Evolutionary conservation across 768 basidiomycete species (phyloP).

Genomic region (Crucibulum laeve): DNA sequence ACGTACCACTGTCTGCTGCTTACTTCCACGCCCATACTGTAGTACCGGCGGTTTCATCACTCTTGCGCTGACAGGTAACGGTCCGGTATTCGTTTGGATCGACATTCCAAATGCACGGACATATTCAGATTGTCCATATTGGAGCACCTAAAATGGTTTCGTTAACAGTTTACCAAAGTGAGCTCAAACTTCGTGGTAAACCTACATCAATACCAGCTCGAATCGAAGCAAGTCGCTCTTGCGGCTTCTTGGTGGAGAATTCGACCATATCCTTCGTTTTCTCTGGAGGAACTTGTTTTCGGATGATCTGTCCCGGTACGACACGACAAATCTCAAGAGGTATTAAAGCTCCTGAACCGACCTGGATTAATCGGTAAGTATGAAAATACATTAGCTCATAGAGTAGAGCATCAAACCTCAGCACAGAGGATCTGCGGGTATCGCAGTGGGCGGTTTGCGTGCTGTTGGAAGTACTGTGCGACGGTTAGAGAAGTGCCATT

Average conservation of each 20-base stretch:
- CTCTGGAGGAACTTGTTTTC: constrained; percentile 64
- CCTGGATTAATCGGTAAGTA: constrained; percentile 28
- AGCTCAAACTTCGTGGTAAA: background rate
- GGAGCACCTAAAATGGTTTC: constrained; percentile 35
- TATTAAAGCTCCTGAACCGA: constrained; percentile 55
- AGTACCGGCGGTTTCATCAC: constrained; percentile 59
- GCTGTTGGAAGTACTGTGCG: constrained; percentile 11
- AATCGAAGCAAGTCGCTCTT: constrained; percentile 53
- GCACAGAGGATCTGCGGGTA: constrained; percentile 48
- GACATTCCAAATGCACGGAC: constrained; percentile 66
- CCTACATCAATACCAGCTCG: constrained; percentile 44
- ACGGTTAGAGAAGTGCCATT: constrained; percentile 31
- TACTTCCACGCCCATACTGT: constrained; percentile 55
- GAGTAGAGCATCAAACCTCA: constrained; percentile 33
- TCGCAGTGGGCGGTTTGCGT: constrained; percentile 27
- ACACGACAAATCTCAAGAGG: constrained; percentile 69
- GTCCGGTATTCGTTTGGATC: constrained; percentile 41
- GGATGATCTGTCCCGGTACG: constrained; percentile 61
- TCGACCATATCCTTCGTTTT: constrained; percentile 58
- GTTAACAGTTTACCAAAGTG: background rate
- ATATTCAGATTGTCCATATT: constrained; percentile 70
- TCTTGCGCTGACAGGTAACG: constrained; percentile 51
- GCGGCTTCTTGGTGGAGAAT: constrained; percentile 64
- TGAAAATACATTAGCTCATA: background rate
- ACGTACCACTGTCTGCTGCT: constrained; percentile 50